Percentiles rank a stretch among this genome's conserved stretches.
phyloP scores from a whole-genome alignment of 805 yeast species.

The Myxozyma lipomycoides region DNA sequence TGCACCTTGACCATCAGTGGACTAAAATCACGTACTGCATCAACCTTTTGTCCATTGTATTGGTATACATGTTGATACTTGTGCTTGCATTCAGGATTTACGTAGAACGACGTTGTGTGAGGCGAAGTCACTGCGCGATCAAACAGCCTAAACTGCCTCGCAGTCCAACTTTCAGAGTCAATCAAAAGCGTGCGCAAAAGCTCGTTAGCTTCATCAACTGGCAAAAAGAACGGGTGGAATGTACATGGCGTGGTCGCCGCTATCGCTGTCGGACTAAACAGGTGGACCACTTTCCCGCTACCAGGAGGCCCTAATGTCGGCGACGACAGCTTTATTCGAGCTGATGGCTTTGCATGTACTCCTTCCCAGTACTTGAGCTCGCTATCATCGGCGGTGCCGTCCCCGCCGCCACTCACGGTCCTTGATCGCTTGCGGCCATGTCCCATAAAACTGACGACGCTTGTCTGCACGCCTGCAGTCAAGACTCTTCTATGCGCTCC shows the following conservation, averaged over 20 bases:
- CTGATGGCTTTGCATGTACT: not conserved
- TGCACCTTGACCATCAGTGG: conserved; percentile 43
- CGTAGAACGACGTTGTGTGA: conserved; percentile 47
- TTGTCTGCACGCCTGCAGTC: conserved; percentile 17
- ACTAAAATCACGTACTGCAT: conserved; percentile 39
- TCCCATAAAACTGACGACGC: conserved; percentile 16
- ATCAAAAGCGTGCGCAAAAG: conserved; percentile 45
- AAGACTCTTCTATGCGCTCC: too few species aligned
- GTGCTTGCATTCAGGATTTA: conserved; percentile 29
- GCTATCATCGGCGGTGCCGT: not conserved
- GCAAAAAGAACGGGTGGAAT: conserved; percentile 51
- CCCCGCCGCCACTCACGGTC: conserved; percentile 22
- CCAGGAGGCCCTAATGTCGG: not conserved
- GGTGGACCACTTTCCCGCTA: conserved; percentile 31
- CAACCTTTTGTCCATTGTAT: conserved; percentile 43
- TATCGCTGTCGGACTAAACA: conserved; percentile 53
- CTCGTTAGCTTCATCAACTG: conserved; percentile 46
- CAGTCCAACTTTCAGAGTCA: conserved; percentile 42
- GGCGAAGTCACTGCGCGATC: conserved; percentile 58
- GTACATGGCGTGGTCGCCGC: conserved; percentile 46
- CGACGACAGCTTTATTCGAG: not conserved
- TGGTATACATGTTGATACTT: conserved; percentile 28
- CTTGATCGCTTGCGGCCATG: conserved; percentile 13
- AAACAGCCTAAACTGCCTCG: conserved; percentile 55
- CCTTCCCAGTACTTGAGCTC: not conserved